Evolutionary conservation across 2,329 filamentous ascomycete species (phyloP), one percentile per base, ranked within the genome.

Genomic region (Talaromyces amestolkiae): DNA sequence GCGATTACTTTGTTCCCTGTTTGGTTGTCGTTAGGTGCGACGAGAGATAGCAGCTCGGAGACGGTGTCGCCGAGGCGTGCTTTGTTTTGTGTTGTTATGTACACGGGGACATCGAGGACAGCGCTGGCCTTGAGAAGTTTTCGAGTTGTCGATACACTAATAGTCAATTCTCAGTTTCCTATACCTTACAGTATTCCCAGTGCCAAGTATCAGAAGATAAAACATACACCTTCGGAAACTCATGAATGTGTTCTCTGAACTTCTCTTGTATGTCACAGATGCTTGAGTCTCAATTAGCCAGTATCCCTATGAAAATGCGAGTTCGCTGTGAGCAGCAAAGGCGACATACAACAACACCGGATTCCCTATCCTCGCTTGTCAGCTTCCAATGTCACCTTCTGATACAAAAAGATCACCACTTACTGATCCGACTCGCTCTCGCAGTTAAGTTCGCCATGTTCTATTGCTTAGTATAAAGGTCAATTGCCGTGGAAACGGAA

Each of bases 241-340:
- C 89, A 80, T 89, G 86, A 72, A 98, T 97, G 64, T 89, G 89
- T 9, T 83, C 82, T 67, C 92, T 87, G 80, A 98, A 98, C 78
- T 93, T 96, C 71, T 97, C 94, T 81, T 98, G 94, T 69, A 98
- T 84, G 75, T 98, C 94, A 81, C 94, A 98, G 75, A 98, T 87
- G 73, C 93, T 97, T 68, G 51, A 8, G 33, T 37, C 0, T 22
- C 17, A 35, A 41, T 15, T n/a, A 65, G 49, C 41, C 2, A 35
- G 35, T 8, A 3, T 19, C 9, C 1, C n/a, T 27, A 4, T 27
- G 17, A 27, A 4, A 8, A 45, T n/a, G 9, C 2, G 15, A 22
- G 13, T 37, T n/a, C 17, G 15, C 13, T n/a, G 24, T 7, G 6
- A 39, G 27, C 11, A 27, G 10, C 22, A 53, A 56, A 22, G 49